Evolutionary conservation across 495 filamentous ascomycete genomes (phyloP).

Genomic region (Sordaria brevicollis): DNA sequence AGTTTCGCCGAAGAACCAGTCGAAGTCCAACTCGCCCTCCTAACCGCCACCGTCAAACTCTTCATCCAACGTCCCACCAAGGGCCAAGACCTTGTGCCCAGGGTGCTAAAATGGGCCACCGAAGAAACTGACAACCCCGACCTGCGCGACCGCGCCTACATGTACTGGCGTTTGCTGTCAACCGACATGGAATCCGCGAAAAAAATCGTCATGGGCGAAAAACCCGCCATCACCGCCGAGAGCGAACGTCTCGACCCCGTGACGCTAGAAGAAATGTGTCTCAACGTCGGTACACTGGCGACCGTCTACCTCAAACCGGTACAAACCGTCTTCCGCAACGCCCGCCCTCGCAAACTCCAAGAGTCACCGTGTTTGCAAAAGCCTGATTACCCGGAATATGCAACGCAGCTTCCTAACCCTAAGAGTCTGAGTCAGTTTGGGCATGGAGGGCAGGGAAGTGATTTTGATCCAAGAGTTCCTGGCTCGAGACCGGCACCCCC

Average conservation of each 20-base stretch:
- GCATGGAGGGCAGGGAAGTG: conserved; percentile 36
- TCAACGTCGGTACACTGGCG: conserved; percentile 87
- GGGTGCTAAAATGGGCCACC: conserved; percentile 84
- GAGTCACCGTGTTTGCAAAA: conserved; percentile 81
- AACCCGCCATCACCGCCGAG: conserved; percentile 87
- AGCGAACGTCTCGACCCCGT: conserved; percentile 75
- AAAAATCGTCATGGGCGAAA: conserved; percentile 86
- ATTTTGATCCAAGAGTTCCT: conserved; percentile 19
- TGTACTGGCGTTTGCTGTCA: conserved; percentile 96
- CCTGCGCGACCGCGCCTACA: conserved; percentile 91
- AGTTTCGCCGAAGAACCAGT: conserved; percentile 73
- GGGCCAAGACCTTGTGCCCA: conserved; percentile 81
- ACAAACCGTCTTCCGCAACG: conserved; percentile 91
- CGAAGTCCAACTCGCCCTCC: conserved; percentile 67
- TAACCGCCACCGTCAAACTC: conserved; percentile 93
- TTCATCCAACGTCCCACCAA: conserved; percentile 92
- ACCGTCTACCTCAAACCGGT: conserved; percentile 99
- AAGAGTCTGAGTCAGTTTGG: conserved; percentile 43
- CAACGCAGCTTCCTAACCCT: conserved; percentile 12
- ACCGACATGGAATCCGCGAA: conserved; percentile 82
- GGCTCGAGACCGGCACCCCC: conserved; percentile 8
- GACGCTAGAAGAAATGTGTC: conserved; percentile 77
- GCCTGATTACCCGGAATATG: conserved; percentile 31
- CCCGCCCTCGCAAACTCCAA: conserved; percentile 51
- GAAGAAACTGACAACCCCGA: conserved; percentile 95